phyloP scores from a whole-genome alignment of 768 basidiomycete species.

The Neoboletus magnificus region DNA sequence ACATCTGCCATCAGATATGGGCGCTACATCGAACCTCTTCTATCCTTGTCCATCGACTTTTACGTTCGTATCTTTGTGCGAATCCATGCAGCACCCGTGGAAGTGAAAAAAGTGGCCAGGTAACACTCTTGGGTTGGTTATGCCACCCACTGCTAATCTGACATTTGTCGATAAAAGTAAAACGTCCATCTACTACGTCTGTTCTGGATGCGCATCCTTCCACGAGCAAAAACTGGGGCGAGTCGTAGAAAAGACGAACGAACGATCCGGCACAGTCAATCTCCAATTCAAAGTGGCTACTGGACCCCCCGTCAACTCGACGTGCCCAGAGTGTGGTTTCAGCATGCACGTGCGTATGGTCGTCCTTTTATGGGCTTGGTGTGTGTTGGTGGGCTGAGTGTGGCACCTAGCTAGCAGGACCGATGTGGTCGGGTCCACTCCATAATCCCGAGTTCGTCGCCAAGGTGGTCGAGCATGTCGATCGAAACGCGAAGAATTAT shows the following conservation, averaged over 20 bases:
- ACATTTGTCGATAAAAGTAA: slow-evolving; percentile 50
- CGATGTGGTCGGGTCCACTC: slow-evolving; percentile 93
- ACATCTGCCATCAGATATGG: slow-evolving; percentile 91
- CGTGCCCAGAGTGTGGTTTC: slow-evolving; percentile 82
- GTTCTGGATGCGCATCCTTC: slow-evolving; percentile 76
- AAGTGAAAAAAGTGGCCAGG: slow-evolving; percentile 83
- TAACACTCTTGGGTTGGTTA: slow-evolving; percentile 34
- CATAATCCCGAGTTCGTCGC: slow-evolving; percentile 74
- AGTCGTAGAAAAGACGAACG: slow-evolving; percentile 57
- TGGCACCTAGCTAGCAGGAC: slow-evolving; percentile 71
- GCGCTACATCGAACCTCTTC: slow-evolving; percentile 81
- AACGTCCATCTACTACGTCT: slow-evolving; percentile 82
- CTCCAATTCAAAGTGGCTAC: slow-evolving; percentile 66
- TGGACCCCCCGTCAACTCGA: slow-evolving; percentile 62
- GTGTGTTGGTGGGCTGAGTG: not conserved
- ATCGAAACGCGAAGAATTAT: slow-evolving; percentile 59
- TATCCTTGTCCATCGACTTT: slow-evolving; percentile 95
- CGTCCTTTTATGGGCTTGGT: not conserved
- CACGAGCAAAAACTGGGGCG: slow-evolving; percentile 85
- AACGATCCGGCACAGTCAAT: slow-evolving; percentile 54
- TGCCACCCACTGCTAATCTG: not conserved
- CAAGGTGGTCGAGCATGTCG: slow-evolving; percentile 73
- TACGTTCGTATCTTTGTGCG: slow-evolving; percentile 92
- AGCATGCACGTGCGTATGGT: slow-evolving; percentile 61
- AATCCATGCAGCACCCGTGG: slow-evolving; percentile 64